These are phyloP conservation scores for Globisporangium alternatum DNA, from an alignment of 352 stramenopile species.

Conservation along the genomic window DNA sequence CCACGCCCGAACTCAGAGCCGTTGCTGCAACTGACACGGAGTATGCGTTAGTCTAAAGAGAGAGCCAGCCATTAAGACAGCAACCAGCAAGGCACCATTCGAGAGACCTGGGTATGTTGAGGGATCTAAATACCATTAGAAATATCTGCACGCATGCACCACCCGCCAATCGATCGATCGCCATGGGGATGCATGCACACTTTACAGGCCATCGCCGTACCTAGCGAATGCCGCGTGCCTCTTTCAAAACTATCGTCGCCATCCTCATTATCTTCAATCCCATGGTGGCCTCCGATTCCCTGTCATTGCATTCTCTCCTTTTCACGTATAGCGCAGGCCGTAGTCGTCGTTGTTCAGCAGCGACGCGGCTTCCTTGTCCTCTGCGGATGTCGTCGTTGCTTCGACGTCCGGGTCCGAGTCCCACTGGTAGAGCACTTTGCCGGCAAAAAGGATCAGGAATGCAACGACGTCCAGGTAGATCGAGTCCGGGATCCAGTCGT, in stretches of 20 bases:
- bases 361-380: constrained; percentile 82
- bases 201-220: constrained; percentile 1
- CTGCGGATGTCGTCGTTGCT: constrained; percentile 75
- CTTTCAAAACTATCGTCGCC: not conserved
- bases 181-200: not conserved
- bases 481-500: constrained; percentile 70
- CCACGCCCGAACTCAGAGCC: not conserved
- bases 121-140: constrained; percentile 15
- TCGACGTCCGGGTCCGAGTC: constrained; percentile 73
- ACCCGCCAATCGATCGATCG: not conserved
- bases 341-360: constrained; percentile 73
- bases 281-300: not conserved
- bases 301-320: not conserved
- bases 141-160: not conserved
- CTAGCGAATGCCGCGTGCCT: not conserved
- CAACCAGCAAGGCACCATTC: not conserved
- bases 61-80: not conserved
- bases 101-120: not conserved
- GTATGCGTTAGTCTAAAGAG: not conserved
- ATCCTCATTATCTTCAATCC: not conserved
- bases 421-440: constrained; percentile 80
- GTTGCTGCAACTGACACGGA: constrained; percentile 7
- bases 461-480: constrained; percentile 70
- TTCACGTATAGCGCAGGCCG: constrained; percentile 70
- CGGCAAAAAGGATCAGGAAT: constrained; percentile 62